These are phyloP conservation scores for Millerozyma miso DNA, from an alignment of 805 yeast genomes.

Conservation along the genomic window DNA sequence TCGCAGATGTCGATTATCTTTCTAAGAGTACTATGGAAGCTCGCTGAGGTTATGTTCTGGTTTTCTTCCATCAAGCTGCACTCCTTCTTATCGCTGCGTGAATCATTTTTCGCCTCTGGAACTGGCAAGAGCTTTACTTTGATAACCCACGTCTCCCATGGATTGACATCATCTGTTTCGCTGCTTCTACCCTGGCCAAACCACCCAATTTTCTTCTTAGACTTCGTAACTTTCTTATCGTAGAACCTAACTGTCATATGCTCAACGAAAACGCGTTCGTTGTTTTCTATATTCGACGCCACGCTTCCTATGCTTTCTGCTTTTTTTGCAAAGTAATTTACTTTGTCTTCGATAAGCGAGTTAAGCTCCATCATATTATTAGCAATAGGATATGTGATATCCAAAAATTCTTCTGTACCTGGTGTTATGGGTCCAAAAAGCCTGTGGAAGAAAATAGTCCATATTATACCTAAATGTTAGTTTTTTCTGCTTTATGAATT, in stretches of 20 bases:
- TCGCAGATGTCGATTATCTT: slow-evolving; percentile 53
- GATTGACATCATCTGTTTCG: slow-evolving; percentile 33
- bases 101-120: not conserved
- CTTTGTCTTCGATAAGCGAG: slow-evolving; percentile 32
- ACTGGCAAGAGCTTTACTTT: slow-evolving; percentile 42
- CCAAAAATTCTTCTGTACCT: slow-evolving; percentile 49
- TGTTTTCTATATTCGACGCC: slow-evolving; percentile 4
- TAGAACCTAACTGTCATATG: slow-evolving; percentile 35
- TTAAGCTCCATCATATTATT: slow-evolving; percentile 48
- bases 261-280: slow-evolving; percentile 15
- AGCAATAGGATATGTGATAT: slow-evolving; percentile 55
- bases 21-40: slow-evolving; percentile 38
- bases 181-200: slow-evolving; percentile 37
- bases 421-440: slow-evolving; percentile 64
- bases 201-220: slow-evolving; percentile 50
- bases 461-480: slow-evolving; percentile 45
- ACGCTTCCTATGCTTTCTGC: slow-evolving; percentile 13
- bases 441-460: slow-evolving; percentile 66
- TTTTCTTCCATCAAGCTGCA: slow-evolving; percentile 5
- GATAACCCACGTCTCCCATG: slow-evolving; percentile 74
- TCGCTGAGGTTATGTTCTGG: slow-evolving; percentile 32
- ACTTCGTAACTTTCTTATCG: slow-evolving; percentile 33
- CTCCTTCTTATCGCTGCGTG: not conserved
- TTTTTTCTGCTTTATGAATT: too few relatives aligned
- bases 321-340: slow-evolving; percentile 27